These are phyloP conservation scores for Xylariaceae sp. DNA, from an alignment of 2,329 filamentous ascomycete species.

Conservation along the genomic window DNA sequence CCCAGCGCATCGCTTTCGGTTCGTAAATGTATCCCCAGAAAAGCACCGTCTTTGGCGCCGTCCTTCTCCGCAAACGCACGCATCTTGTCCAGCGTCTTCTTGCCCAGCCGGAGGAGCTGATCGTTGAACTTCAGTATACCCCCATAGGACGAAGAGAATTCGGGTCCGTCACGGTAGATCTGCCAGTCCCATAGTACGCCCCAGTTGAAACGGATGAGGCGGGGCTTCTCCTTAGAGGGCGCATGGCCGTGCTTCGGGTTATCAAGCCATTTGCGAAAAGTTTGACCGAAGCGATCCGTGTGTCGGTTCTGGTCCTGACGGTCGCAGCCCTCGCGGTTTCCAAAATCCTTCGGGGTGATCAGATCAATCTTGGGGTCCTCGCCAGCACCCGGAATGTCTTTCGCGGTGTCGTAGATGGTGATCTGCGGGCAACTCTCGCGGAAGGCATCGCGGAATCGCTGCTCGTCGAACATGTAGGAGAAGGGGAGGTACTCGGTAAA, in stretches of 20 bases:
- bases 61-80: constrained; percentile 24
- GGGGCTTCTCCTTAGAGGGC: constrained; percentile 29
- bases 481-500: constrained; percentile 37
- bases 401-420: constrained; percentile 34
- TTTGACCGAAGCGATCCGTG: constrained; percentile 33
- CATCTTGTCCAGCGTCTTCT: constrained; percentile 33
- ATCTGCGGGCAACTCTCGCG: constrained; percentile 38
- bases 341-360: constrained; percentile 39
- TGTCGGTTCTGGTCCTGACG: constrained; percentile 37
- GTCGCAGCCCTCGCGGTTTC: constrained; percentile 35
- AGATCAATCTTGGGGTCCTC: constrained; percentile 32
- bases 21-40: constrained; percentile 41
- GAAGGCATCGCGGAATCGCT: constrained; percentile 38
- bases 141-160: constrained; percentile 41
- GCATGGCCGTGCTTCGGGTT: constrained; percentile 24
- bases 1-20: constrained; percentile 42
- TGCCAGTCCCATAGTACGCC: constrained; percentile 43
- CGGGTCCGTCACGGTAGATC: constrained; percentile 41
- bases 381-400: constrained; percentile 34
- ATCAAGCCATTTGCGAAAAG: constrained; percentile 31
- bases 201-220: constrained; percentile 39
- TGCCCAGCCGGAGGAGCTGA: constrained; percentile 38
- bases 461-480: constrained; percentile 43
- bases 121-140: constrained; percentile 37
- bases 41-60: constrained; percentile 23